These are phyloP conservation scores for Pichia sp. DNA, from an alignment of 1,139 yeast genomes.

Conservation along the genomic window DNA sequence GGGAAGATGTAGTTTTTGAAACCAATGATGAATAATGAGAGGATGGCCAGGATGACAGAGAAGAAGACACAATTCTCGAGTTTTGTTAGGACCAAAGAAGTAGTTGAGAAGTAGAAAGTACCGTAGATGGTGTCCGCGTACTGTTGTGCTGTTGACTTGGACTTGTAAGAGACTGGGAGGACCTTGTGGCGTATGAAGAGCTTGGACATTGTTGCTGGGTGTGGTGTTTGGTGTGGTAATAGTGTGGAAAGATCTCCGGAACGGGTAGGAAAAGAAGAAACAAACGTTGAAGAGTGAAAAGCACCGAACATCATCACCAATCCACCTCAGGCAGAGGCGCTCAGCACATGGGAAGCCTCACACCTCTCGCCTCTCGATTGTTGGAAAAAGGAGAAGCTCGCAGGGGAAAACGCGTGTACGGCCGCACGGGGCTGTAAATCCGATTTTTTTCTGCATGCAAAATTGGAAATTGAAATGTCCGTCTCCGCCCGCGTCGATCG, in stretches of 20 bases:
- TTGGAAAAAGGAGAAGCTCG: too few relatives aligned
- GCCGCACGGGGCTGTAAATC: too few relatives aligned
- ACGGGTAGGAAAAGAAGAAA: not conserved
- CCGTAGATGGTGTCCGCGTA: conserved; percentile 9
- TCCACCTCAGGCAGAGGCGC: too few relatives aligned
- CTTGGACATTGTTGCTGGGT: not conserved
- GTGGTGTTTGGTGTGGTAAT: not conserved
- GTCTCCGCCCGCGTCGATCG: too few relatives aligned
- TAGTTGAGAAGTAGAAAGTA: conserved; percentile 7
- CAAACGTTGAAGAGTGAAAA: too few relatives aligned
- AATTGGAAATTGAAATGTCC: too few relatives aligned
- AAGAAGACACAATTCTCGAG: conserved; percentile 6
- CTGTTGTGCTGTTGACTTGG: conserved; percentile 4
- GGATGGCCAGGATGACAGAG: not conserved
- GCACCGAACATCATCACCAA: too few relatives aligned
- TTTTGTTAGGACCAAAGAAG: conserved; percentile 5
- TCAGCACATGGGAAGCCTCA: too few relatives aligned
- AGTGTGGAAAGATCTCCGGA: not conserved
- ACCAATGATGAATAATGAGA: conserved; percentile 5
- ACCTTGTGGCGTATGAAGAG: conserved; percentile 1
- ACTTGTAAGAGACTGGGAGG: conserved; percentile 3
- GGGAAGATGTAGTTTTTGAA: conserved; percentile 16
- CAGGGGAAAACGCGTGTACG: too few relatives aligned
- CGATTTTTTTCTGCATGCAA: too few relatives aligned
- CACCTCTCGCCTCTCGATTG: too few relatives aligned